A percentile compares a stretch with the other conserved stretches of the same genome.
These are phyloP conservation scores for Loxodes magnus DNA, from an alignment of 73 alveolate species.

Conservation along the genomic window DNA sequence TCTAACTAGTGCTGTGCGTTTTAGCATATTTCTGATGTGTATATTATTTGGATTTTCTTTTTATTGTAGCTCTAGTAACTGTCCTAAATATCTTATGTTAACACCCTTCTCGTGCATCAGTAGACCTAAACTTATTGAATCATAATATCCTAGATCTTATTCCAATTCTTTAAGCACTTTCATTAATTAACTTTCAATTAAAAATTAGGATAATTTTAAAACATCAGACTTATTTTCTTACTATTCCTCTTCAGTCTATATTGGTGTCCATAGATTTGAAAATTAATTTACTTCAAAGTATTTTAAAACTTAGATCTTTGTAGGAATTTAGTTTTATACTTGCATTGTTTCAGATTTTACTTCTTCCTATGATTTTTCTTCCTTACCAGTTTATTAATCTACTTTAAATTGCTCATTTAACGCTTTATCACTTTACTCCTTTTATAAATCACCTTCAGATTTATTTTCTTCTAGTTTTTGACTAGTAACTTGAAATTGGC, in stretches of 20 bases:
- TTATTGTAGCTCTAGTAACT: slow-evolving; percentile 22
- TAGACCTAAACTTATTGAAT: slow-evolving; percentile 43
- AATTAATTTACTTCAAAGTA: too few species aligned
- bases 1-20: slow-evolving; percentile 53
- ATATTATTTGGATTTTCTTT: slow-evolving; percentile 44
- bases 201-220: slow-evolving; percentile 32
- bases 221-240: slow-evolving; percentile 37
- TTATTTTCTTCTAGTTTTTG: slow-evolving; percentile 40
- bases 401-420: slow-evolving; percentile 30
- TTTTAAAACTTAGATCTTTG: too few species aligned
- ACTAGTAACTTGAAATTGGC: slow-evolving; percentile 19
- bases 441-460: slow-evolving; percentile 13
- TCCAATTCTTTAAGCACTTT: slow-evolving; percentile 40
- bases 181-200: slow-evolving; percentile 44
- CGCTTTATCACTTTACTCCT: slow-evolving; percentile 24
- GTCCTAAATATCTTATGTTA: slow-evolving; percentile 72
- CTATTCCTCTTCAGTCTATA: slow-evolving; percentile 16
- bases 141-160: slow-evolving; percentile 43
- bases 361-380: neutral
- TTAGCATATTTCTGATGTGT: slow-evolving; percentile 45
- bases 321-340: slow-evolving; percentile 42
- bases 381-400: slow-evolving; percentile 27
- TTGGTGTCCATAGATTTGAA: slow-evolving; percentile 29
- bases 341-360: slow-evolving; percentile 12
- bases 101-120: slow-evolving; percentile 72